phyloP scores from a whole-genome alignment of 768 basidiomycete genomes.

The Clavaria fumosa region DNA sequence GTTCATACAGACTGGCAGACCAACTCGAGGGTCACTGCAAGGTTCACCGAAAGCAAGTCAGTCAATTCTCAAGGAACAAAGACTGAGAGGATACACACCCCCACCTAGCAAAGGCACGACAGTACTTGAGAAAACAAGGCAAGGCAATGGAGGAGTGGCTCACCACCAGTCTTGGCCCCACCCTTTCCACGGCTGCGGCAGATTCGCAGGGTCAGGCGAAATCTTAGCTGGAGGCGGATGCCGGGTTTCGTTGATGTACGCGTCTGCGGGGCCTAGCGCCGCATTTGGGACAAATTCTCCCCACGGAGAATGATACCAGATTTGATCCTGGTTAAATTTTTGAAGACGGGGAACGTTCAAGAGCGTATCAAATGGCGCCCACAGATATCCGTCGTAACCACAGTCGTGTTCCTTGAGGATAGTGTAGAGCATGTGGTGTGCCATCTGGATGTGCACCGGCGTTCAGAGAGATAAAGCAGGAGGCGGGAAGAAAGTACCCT shows the following conservation, averaged over 20 bases:
- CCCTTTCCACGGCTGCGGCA: conserved; percentile 25
- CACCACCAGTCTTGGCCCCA: conserved; percentile 31
- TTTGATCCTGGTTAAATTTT: conserved; percentile 27
- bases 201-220: conserved; percentile 26
- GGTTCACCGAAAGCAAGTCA: not conserved
- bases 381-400: conserved; percentile 32
- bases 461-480: not conserved
- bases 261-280: conserved; percentile 15
- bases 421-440: conserved; percentile 38
- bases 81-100: conserved; percentile 18
- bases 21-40: conserved; percentile 28
- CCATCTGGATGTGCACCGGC: conserved; percentile 20
- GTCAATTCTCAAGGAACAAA: not conserved
- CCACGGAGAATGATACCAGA: conserved; percentile 39
- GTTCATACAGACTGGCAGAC: conserved; percentile 26
- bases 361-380: conserved; percentile 37
- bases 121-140: not conserved
- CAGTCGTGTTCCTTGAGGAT: conserved; percentile 27
- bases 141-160: not conserved
- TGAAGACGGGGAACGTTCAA: conserved; percentile 34
- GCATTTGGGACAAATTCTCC: conserved; percentile 27
- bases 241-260: too few species aligned
- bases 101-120: conserved; percentile 21
- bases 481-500: conserved; percentile 14
- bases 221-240: conserved; percentile 27